Evolutionary conservation across 257 asterid genomes (phyloP).

Genomic region (Voacanga thouarsii): DNA sequence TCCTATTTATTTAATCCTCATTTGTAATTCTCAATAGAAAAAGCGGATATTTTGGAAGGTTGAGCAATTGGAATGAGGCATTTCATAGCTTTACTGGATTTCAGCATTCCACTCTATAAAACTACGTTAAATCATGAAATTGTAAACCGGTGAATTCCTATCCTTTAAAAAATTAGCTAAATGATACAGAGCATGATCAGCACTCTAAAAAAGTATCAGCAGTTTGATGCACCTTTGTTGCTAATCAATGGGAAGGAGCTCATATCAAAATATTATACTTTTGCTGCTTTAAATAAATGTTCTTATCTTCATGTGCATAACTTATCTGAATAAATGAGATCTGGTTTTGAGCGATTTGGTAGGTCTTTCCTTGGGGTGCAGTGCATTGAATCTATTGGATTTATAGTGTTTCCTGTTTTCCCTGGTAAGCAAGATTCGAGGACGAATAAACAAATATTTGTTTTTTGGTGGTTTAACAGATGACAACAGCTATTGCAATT

Average conservation of each 20-base stretch:
- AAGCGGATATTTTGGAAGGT: not conserved
- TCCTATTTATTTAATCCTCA: not conserved
- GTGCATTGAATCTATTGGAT: not conserved
- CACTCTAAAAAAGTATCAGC: not conserved
- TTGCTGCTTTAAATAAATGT: not conserved
- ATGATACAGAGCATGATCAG: too few species aligned
- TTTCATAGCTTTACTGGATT: not conserved
- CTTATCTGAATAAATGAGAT: not conserved
- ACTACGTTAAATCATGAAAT: not conserved
- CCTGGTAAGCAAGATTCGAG: not conserved
- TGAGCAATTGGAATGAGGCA: not conserved
- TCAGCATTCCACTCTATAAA: not conserved
- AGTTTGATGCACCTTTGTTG: not conserved
- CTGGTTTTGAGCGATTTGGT: not conserved
- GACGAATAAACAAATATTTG: not conserved
- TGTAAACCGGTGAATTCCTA: not conserved
- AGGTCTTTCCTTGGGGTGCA: not conserved
- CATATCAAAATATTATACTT: not conserved
- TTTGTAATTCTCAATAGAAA: not conserved
- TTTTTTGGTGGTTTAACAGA: slow-evolving; percentile 33
- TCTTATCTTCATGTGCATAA: not conserved
- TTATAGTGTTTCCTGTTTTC: not conserved
- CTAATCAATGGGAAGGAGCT: not conserved
- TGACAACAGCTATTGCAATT: slow-evolving; percentile 61
- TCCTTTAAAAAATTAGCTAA: not conserved